Conservation (phyloP, 345 rosid species). For the Linum trigynum region DNA sequence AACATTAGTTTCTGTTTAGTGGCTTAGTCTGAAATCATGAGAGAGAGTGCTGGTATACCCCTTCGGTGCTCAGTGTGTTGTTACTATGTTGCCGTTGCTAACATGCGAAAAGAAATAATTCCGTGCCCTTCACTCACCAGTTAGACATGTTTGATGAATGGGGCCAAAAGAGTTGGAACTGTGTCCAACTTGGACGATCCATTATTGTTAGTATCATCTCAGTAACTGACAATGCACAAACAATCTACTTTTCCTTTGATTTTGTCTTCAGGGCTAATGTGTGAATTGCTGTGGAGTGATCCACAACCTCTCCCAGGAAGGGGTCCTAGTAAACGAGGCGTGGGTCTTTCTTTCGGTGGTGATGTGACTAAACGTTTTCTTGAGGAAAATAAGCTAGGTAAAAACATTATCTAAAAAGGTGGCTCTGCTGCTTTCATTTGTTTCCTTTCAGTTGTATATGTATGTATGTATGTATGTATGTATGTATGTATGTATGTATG, state of each 20-base stretch:
- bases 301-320: slow-evolving; percentile 92
- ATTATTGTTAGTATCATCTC: not conserved
- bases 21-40: no score
- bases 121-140: no score
- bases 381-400: slow-evolving; percentile 88
- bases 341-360: slow-evolving; percentile 87
- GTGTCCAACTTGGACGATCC: not conserved
- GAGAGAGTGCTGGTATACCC: no score
- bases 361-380: slow-evolving; percentile 82
- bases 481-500: not conserved
- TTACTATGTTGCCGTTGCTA: no score
- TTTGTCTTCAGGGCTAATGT: slow-evolving; percentile 65
- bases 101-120: no score
- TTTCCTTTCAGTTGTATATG: no score
- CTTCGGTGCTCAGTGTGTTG: no score
- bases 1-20: not conserved
- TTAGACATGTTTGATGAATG: no score
- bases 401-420: not conserved
- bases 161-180: no score
- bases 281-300: slow-evolving; percentile 98
- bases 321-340: slow-evolving; percentile 98
- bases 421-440: slow-evolving; percentile 2
- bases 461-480: not conserved
- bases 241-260: not conserved
- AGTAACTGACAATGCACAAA: not conserved